Base-by-base conservation (phyloP, 2,329 filamentous ascomycete species). In the Nemania diffusa region DNA sequence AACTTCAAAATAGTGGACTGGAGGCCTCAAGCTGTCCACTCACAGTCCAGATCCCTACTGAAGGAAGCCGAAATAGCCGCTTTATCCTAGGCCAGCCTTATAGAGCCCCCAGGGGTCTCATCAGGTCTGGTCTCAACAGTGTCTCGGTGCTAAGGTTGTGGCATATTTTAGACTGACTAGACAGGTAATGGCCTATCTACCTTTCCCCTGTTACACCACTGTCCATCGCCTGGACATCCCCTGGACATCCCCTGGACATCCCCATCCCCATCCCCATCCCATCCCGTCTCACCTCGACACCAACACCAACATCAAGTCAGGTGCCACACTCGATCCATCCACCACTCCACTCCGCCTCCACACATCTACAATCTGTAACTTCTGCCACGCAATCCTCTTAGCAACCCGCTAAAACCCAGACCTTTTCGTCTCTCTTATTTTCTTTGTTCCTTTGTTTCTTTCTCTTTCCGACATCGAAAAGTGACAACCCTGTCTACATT, bases 11-110 rank as follows among this genome's bases (percentile, higher is more conserved):
- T n/a, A 44, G 61, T 46, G 65, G 40, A 17, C 11, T 26, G 56
- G 65, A 57, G 65, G 65, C 65, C 65, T 68, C 65, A 50, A 32
- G 17, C 52, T 15, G 24, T 22, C 61, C 61, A 65, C 17, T 64
- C 42, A 56, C 26, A 57, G 32, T 44, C 26, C 32, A 20, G 9
- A 5, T 17, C 40, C 32, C 26, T 34, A 26, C 40, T 48, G 24
- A 26, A 34, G 29, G 48, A 37, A 2, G 27, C 65, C 56, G 50
- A 60, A 56, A 27, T 37, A 64, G 46, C 55, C 65, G 55, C 24
- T 57, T n/a, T 55, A 32, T 44, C 40, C 4, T 42, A 40, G 7
- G 17, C 59, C 53, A 67, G 59, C 53, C 58, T 34, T 62, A 58
- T 27, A 48, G 3, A 32, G 40, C 11, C n/a, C n/a, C n/a, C n/a